Conservation (phyloP, 2,329 filamentous ascomycete genomes). For the Colletotrichum lupini region DNA sequence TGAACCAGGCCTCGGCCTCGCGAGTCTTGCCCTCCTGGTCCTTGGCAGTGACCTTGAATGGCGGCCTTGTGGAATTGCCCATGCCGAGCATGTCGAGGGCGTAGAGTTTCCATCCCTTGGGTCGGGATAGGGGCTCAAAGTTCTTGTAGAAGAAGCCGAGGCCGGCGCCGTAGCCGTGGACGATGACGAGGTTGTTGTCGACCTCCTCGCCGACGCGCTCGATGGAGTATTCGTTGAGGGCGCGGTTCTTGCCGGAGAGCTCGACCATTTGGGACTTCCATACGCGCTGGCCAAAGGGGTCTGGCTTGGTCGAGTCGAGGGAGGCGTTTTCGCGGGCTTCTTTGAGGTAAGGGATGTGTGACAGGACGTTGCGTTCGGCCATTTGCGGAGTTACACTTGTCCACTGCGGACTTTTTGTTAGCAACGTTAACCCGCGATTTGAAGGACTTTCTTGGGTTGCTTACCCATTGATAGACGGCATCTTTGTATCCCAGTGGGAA, state of each 20-base stretch:
- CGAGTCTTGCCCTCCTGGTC: constrained; percentile 81
- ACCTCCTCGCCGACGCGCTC: constrained; percentile 83
- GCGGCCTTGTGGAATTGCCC: constrained; percentile 41
- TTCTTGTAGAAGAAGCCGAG: constrained; percentile 99
- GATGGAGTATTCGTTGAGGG: constrained; percentile 92
- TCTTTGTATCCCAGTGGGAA: constrained; percentile 95
- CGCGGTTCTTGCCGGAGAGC: constrained; percentile 86
- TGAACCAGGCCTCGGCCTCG: constrained; percentile 95
- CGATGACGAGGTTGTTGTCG: constrained; percentile 91
- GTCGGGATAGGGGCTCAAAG: constrained; percentile 85
- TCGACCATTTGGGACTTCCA: constrained; percentile 90
- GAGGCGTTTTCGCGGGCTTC: constrained; percentile 74
- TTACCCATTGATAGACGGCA: constrained; percentile 89
- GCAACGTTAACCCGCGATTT: neutral
- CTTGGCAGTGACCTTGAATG: constrained; percentile 82
- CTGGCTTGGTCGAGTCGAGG: constrained; percentile 58
- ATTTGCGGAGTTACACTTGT: constrained; percentile 81
- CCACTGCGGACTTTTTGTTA: constrained; percentile 70
- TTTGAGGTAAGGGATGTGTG: constrained; percentile 85
- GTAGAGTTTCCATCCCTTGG: constrained; percentile 87
- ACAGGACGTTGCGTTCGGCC: constrained; percentile 90
- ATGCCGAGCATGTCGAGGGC: constrained; percentile 60
- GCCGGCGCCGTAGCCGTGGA: constrained; percentile 96
- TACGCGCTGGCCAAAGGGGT: constrained; percentile 85
- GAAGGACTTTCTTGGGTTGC: constrained; percentile 43